Conservation (phyloP, 1,284 basidiomycete species). For the Malassezia cuniculi region DNA sequence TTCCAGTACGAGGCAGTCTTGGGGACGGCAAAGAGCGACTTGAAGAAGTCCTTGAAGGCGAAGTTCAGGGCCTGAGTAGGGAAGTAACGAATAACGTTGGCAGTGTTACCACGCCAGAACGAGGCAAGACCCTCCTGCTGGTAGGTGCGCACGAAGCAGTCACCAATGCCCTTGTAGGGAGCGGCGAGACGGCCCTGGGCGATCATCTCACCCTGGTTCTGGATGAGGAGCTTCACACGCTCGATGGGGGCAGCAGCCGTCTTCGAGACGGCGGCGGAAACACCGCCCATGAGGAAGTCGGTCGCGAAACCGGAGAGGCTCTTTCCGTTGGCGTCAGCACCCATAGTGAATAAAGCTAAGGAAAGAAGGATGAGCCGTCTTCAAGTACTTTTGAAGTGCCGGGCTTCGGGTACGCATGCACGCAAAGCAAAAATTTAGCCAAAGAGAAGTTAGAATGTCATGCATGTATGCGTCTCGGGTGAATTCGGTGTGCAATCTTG, state of each 20-base stretch:
- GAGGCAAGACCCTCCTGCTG: slow-evolving; percentile 44
- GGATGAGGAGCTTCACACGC: slow-evolving; percentile 46
- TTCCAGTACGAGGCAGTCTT: slow-evolving; percentile 44
- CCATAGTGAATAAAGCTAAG: slow-evolving; percentile 24
- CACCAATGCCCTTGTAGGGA: slow-evolving; percentile 46
- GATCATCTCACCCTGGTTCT: slow-evolving; percentile 47
- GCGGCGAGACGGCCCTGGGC: slow-evolving; percentile 45
- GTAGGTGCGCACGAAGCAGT: slow-evolving; percentile 45
- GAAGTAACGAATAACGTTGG: slow-evolving; percentile 46
- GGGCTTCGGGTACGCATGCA: no score
- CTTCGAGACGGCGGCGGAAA: slow-evolving; percentile 46
- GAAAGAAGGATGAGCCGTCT: no score
- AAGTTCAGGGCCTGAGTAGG: slow-evolving; percentile 45
- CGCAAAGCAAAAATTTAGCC: slow-evolving; percentile 4
- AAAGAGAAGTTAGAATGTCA: neutral
- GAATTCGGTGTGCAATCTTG: neutral
- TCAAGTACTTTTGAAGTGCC: no score
- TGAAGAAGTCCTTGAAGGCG: slow-evolving; percentile 46
- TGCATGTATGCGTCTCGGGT: slow-evolving; percentile 2
- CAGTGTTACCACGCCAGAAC: slow-evolving; percentile 46
- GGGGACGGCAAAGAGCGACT: slow-evolving; percentile 32
- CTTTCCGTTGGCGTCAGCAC: slow-evolving; percentile 33
- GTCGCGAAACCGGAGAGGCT: slow-evolving; percentile 34
- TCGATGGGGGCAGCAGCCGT: slow-evolving; percentile 45
- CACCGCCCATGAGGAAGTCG: slow-evolving; percentile 45